These are phyloP conservation scores for Curvularia sp. DNA, from an alignment of 2,329 filamentous ascomycete species.

Conservation along the genomic window DNA sequence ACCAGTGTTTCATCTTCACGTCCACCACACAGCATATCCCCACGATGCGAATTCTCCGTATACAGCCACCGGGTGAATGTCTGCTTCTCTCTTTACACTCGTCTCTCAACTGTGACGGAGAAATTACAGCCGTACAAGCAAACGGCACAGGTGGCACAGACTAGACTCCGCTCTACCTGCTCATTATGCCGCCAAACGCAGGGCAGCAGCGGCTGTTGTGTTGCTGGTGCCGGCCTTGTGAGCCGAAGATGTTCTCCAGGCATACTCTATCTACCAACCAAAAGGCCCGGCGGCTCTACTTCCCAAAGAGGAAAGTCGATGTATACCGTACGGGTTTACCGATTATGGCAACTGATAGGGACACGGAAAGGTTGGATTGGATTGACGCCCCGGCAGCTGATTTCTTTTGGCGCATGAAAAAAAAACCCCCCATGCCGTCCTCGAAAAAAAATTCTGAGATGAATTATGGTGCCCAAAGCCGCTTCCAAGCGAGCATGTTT, in stretches of 20 bases:
- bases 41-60: neutral
- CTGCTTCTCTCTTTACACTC: neutral
- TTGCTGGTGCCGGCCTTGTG: neutral
- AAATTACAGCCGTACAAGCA: neutral
- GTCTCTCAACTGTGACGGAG: neutral
- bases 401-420: neutral
- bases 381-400: neutral
- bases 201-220: neutral
- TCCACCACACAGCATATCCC: neutral
- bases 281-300: slow-evolving; percentile 2
- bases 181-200: neutral
- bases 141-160: neutral
- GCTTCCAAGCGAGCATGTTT: neutral
- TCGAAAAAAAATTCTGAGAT: neutral
- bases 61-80: neutral
- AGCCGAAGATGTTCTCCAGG: no score
- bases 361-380: neutral
- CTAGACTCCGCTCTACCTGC: neutral
- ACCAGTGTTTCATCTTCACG: neutral
- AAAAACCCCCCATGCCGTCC: no score
- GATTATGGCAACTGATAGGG: neutral
- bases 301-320: slow-evolving; percentile 12
- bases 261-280: no score
- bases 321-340: neutral
- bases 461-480: slow-evolving; percentile 1